Evolutionary conservation across 1,139 yeast genomes (phyloP).

Genomic region (Debaryomyces singareniensis): DNA sequence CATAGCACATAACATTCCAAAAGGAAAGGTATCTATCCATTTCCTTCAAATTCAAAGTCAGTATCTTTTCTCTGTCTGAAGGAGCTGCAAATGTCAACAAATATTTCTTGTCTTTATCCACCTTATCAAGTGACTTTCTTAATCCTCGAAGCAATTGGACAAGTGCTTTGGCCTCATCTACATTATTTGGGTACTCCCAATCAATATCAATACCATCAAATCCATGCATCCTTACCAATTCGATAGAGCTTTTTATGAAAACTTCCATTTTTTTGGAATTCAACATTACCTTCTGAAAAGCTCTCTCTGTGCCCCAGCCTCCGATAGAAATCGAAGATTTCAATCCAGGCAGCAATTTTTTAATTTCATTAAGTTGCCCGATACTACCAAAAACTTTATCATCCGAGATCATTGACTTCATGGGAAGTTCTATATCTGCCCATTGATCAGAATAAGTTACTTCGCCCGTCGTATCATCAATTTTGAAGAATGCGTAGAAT

Average conservation of each 20-base stretch:
- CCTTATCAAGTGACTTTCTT: constrained; percentile 31
- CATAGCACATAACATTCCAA: constrained; percentile 92
- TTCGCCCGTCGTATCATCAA: constrained; percentile 49
- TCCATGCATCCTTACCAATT: constrained; percentile 46
- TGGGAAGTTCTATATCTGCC: constrained; percentile 55
- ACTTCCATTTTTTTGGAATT: constrained; percentile 26
- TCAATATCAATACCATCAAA: constrained; percentile 92
- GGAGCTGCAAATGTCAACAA: constrained; percentile 74
- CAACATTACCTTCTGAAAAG: constrained; percentile 43
- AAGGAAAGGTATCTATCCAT: constrained; percentile 56
- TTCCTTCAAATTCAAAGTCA: constrained; percentile 34
- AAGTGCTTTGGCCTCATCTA: constrained; percentile 40
- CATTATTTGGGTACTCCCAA: constrained; percentile 79
- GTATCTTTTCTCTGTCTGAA: constrained; percentile 45
- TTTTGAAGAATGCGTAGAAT: constrained; percentile 68
- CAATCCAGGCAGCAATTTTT: constrained; percentile 40
- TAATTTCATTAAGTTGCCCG: constrained; percentile 50
- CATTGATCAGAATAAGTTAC: constrained; percentile 55
- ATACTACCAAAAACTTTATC: constrained; percentile 41
- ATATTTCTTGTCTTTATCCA: constrained; percentile 12
- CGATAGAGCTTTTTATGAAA: constrained; percentile 49
- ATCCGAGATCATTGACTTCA: constrained; percentile 15
- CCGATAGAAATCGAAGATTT: constrained; percentile 74
- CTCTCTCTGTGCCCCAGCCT: constrained; percentile 69
- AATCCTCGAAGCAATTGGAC: constrained; percentile 39